A percentile compares a stretch with the other conserved stretches of the same genome.
phyloP scores from a whole-genome alignment of 176 grass and related monocot species.

The Lolium multiflorum region DNA sequence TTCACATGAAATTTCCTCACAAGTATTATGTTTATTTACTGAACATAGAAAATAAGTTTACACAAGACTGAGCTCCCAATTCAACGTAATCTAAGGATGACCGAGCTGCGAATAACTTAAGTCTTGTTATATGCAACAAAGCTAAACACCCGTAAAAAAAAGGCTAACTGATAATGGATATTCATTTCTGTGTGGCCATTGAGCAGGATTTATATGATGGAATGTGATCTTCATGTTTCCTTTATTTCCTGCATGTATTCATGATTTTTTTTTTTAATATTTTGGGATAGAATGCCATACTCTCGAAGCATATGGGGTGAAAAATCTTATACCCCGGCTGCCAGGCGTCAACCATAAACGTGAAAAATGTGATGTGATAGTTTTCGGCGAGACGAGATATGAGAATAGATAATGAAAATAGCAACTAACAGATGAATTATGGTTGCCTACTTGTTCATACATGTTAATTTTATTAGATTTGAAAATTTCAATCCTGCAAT shows the following conservation, averaged over 20 bases:
- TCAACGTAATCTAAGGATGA: not conserved
- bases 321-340: too few relatives aligned
- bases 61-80: not conserved
- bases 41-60: not conserved
- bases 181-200: not conserved
- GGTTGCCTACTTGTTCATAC: not conserved
- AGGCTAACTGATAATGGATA: not conserved
- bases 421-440: not conserved
- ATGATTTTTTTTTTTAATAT: too few relatives aligned
- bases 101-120: not conserved
- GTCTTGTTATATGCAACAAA: constrained; percentile 25
- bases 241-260: not conserved
- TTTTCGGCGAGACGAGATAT: not conserved
- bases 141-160: not conserved
- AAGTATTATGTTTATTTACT: not conserved
- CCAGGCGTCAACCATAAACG: not conserved
- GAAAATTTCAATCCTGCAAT: constrained; percentile 4
- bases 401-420: not conserved
- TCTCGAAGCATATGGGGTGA: too few relatives aligned
- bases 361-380: too few relatives aligned
- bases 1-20: constrained; percentile 2
- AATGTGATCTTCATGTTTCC: not conserved
- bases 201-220: not conserved
- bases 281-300: not conserved
- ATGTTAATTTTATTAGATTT: constrained; percentile 12